Evolutionary conservation across 768 basidiomycete species (phyloP).

Genomic region (Trametopsis cervina): DNA sequence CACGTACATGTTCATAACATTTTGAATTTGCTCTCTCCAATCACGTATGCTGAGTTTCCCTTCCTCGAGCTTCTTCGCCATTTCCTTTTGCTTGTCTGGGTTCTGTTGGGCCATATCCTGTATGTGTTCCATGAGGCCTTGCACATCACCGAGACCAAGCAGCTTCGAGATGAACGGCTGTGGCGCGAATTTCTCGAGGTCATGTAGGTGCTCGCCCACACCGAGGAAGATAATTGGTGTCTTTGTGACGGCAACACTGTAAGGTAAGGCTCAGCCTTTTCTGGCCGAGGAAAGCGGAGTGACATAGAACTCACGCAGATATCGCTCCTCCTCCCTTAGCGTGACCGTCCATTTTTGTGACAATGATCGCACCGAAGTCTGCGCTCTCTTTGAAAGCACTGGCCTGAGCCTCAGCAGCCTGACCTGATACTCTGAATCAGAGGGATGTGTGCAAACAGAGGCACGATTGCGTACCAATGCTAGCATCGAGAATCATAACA

Average conservation of each 20-base stretch:
- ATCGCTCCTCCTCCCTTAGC: conserved; percentile 99
- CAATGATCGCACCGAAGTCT: conserved; percentile 97
- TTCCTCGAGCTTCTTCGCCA: conserved; percentile 95
- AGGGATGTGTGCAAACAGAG: neutral
- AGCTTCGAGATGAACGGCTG: conserved; percentile 97
- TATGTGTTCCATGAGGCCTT: conserved; percentile 98
- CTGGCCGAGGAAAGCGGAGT: neutral
- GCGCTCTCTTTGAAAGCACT: conserved; percentile 97
- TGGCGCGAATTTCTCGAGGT: conserved; percentile 92
- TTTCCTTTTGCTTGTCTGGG: conserved; percentile 95
- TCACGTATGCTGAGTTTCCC: conserved; percentile 96
- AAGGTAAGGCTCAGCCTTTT: too few species aligned
- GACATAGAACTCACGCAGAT: conserved; percentile 72
- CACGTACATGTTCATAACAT: conserved; percentile 95
- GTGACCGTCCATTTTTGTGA: conserved; percentile 99
- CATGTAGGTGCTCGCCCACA: conserved; percentile 95
- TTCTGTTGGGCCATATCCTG: conserved; percentile 91
- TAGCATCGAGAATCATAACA: conserved; percentile 90
- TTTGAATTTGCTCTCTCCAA: conserved; percentile 96
- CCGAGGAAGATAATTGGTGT: conserved; percentile 99
- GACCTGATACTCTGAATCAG: conserved; percentile 40
- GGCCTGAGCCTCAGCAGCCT: conserved; percentile 96
- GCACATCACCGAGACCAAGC: conserved; percentile 92
- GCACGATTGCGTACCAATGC: conserved; percentile 60
- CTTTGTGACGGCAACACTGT: conserved; percentile 94